A percentile compares a stretch with the other conserved stretches of the same genome.
Evolutionary conservation across 306 rosid species (phyloP).

Genomic region (Malus sylvestris): DNA sequence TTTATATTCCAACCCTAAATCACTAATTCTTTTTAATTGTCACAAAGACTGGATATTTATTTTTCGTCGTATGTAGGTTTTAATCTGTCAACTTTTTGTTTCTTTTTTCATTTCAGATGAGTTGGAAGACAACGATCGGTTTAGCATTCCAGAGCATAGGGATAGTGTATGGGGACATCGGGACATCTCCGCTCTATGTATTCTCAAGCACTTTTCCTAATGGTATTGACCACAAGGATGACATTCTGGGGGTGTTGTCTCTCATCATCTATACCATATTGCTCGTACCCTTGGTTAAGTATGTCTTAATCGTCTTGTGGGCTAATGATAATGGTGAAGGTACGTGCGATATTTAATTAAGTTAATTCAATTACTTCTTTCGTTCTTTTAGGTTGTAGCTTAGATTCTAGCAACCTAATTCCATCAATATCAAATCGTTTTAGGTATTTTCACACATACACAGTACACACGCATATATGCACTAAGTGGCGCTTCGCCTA

Average conservation of each 20-base stretch:
- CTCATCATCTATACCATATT: conserved; percentile 63
- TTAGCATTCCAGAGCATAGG: conserved; percentile 42
- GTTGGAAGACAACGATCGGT: conserved; percentile 35
- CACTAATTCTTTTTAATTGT: background rate
- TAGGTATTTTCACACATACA: background rate
- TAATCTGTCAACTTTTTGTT: background rate
- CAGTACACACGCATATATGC: background rate
- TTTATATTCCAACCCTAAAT: background rate
- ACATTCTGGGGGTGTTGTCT: conserved; percentile 56
- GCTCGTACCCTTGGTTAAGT: conserved; percentile 55
- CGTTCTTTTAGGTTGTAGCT: background rate
- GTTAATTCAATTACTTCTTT: too few species aligned
- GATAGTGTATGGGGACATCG: conserved; percentile 36
- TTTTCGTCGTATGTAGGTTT: background rate
- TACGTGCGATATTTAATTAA: too few species aligned
- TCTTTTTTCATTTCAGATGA: background rate
- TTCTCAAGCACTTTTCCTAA: conserved; percentile 24
- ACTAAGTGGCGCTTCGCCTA: too few species aligned
- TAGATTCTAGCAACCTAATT: background rate
- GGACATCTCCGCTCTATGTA: conserved; percentile 38
- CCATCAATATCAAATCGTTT: background rate
- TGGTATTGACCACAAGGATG: conserved; percentile 25
- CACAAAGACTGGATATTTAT: too few species aligned
- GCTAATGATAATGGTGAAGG: conserved; percentile 87
- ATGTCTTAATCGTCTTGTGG: conserved; percentile 65